Percentiles rank a stretch among this genome's conserved stretches.
Evolutionary conservation across 208 protist species (phyloP).

Genomic region (Trypanosoma caninum): DNA sequence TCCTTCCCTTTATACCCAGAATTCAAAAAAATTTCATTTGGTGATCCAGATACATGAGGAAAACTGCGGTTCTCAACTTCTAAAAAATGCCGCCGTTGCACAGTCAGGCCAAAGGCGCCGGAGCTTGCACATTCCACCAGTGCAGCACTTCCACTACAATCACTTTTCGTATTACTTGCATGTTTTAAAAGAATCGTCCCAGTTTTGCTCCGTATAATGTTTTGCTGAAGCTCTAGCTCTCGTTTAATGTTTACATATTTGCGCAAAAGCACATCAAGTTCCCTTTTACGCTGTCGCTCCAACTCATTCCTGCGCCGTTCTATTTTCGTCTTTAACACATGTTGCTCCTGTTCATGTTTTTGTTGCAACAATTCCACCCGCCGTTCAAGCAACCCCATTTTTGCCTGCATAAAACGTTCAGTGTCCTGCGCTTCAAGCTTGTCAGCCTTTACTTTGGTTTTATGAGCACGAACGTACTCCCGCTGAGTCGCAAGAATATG

Average conservation of each 20-base stretch:
- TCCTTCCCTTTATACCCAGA: no score
- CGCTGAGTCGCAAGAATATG: slow-evolving; percentile 85
- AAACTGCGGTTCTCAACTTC: slow-evolving; percentile 16
- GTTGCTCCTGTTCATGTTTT: slow-evolving; percentile 81
- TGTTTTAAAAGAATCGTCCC: slow-evolving; percentile 85
- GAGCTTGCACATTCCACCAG: slow-evolving; percentile 69
- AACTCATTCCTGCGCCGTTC: slow-evolving; percentile 69
- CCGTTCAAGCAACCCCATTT: slow-evolving; percentile 49
- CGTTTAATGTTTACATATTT: slow-evolving; percentile 85
- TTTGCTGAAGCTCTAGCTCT: slow-evolving; percentile 82
- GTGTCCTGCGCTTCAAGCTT: slow-evolving; percentile 64
- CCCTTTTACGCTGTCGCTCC: slow-evolving; percentile 75
- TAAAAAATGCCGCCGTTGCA: slow-evolving; percentile 53
- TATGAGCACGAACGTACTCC: slow-evolving; percentile 78
- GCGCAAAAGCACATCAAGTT: slow-evolving; percentile 85
- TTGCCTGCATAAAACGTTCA: slow-evolving; percentile 62
- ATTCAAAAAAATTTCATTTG: no score
- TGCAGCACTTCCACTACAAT: slow-evolving; percentile 66
- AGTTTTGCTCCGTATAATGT: slow-evolving; percentile 86
- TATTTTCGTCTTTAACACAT: slow-evolving; percentile 67
- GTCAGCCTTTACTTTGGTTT: slow-evolving; percentile 80
- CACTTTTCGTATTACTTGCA: slow-evolving; percentile 77
- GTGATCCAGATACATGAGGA: slow-evolving; percentile 3
- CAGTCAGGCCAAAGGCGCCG: slow-evolving; percentile 70
- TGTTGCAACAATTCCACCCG: slow-evolving; percentile 60